A percentile compares a stretch with the other conserved stretches of the same genome.
Conservation (phyloP, 2,329 filamentous ascomycete genomes). For the Talaromyces sp. region DNA sequence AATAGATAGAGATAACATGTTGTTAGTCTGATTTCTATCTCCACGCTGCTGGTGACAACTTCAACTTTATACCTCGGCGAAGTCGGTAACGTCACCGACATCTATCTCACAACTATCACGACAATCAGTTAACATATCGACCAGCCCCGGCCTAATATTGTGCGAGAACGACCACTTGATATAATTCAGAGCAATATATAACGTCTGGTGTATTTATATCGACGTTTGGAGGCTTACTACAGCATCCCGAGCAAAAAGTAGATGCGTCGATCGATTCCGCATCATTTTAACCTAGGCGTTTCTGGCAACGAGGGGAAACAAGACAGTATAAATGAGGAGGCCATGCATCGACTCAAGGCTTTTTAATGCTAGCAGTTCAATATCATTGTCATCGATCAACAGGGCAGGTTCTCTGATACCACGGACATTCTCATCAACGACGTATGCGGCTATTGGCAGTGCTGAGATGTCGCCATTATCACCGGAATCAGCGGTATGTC, state of each 20-base stretch:
- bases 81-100: constrained; percentile 1
- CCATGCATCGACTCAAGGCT: neutral
- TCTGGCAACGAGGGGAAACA: neutral
- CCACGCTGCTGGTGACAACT: neutral
- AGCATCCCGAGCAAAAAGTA: neutral
- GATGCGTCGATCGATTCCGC: neutral
- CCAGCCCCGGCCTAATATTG: neutral
- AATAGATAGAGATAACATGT: neutral
- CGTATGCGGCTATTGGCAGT: neutral
- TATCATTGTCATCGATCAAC: neutral
- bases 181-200: neutral
- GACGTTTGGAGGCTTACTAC: neutral
- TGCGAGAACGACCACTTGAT: neutral
- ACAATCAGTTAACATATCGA: neutral
- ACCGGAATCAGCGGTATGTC: constrained; percentile 24
- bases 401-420: neutral
- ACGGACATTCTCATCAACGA: neutral
- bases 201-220: neutral
- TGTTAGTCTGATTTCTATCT: neutral
- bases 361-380: neutral
- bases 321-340: constrained; percentile 4
- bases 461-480: constrained; percentile 14
- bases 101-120: neutral
- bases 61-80: neutral
- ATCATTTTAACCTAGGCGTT: neutral